Conservation (phyloP, 2,329 filamentous ascomycete species). For the Aureobasidium namibiae region DNA sequence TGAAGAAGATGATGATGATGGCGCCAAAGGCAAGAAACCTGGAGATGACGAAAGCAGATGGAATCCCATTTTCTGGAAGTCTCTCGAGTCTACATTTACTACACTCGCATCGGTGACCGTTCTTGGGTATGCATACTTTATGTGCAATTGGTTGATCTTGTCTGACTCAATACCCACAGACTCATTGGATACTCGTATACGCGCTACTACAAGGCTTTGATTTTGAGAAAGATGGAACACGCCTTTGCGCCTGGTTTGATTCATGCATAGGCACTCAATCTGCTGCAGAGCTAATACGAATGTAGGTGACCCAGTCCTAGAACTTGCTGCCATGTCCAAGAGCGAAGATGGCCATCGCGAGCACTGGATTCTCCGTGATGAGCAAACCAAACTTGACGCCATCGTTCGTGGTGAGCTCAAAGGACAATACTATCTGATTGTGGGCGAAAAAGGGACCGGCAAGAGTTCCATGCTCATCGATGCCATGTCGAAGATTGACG, state of each 20-base stretch:
- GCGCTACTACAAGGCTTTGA: conserved; percentile 71
- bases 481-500: conserved; percentile 87
- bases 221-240: conserved; percentile 85
- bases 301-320: conserved; percentile 59
- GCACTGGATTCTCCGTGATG: conserved; percentile 40
- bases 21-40: neutral
- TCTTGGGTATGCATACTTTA: neutral
- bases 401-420: conserved; percentile 66
- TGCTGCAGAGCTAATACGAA: neutral
- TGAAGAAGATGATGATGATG: conserved; percentile 10
- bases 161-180: conserved; percentile 4
- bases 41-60: conserved; percentile 2
- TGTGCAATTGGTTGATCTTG: neutral
- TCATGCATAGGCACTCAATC: neutral
- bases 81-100: neutral
- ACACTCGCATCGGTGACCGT: conserved; percentile 8
- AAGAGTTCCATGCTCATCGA: conserved; percentile 97
- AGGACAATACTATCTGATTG: conserved; percentile 84
- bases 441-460: conserved; percentile 92
- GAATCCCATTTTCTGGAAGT: conserved; percentile 13
- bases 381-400: conserved; percentile 54
- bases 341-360: conserved; percentile 18
- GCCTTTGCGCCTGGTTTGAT: conserved; percentile 82
- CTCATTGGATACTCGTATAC: conserved; percentile 39
- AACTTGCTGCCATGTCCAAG: conserved; percentile 46